Evolutionary conservation across 192 early-diverging fungal species (phyloP).

Genomic region (Podila epigama): DNA sequence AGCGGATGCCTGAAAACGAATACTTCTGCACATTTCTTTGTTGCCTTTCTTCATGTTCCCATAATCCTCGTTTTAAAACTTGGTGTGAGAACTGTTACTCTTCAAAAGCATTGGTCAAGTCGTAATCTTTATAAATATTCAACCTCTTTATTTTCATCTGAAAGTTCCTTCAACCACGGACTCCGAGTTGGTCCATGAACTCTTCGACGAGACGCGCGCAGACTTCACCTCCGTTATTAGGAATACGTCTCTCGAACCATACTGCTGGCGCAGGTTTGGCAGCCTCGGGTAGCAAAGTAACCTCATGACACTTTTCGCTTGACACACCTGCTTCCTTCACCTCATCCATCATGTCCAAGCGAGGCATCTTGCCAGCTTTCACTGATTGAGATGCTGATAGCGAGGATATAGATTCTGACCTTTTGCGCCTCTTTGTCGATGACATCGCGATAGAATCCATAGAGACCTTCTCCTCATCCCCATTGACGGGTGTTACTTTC

Average conservation of each 20-base stretch:
- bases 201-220: constrained; percentile 34
- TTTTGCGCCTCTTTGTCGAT: background rate
- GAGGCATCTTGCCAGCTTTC: constrained; percentile 29
- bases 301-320: background rate
- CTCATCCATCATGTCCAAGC: background rate
- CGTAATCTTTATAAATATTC: no score
- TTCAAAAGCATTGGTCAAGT: no score
- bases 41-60: no score
- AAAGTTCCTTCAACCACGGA: background rate
- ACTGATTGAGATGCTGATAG: constrained; percentile 18
- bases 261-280: constrained; percentile 12
- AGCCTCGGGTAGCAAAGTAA: constrained; percentile 2
- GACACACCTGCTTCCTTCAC: background rate
- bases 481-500: no score
- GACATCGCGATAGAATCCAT: background rate
- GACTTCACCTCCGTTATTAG: constrained; percentile 38
- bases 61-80: no score
- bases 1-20: no score
- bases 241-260: constrained; percentile 39
- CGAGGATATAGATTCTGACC: constrained; percentile 18
- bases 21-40: no score
- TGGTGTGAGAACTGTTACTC: no score
- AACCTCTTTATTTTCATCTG: background rate
- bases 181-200: constrained; percentile 23
- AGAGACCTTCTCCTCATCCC: background rate